Conservation (phyloP, 2,329 filamentous ascomycete species). For the Mycosphaerella sp. region DNA sequence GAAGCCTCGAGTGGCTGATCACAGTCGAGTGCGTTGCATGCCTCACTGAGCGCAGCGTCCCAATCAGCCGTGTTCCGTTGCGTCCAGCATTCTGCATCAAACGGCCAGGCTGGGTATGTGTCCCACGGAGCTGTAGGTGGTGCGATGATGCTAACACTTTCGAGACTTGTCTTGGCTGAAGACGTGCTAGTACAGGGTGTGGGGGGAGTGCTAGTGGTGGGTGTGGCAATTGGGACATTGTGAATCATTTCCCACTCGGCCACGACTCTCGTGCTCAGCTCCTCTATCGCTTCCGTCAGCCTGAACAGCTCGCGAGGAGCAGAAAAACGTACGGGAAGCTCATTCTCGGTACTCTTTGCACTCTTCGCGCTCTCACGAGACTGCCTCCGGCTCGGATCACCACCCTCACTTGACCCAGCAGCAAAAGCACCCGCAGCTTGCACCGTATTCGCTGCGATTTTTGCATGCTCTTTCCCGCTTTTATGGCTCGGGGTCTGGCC, state of each 20-base stretch:
- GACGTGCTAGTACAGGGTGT: constrained; percentile 3
- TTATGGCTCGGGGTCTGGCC: constrained; percentile 43
- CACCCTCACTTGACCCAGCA: not conserved
- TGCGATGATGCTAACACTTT: not conserved
- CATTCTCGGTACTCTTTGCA: constrained; percentile 13
- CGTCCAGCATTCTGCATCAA: constrained; percentile 48
- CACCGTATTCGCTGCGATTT: constrained; percentile 14
- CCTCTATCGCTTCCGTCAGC: constrained; percentile 73
- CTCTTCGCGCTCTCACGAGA: constrained; percentile 1
- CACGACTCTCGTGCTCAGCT: constrained; percentile 51
- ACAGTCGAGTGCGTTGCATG: constrained; percentile 65
- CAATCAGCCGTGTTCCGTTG: constrained; percentile 38
- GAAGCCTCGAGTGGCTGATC: constrained; percentile 56
- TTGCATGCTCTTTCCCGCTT: constrained; percentile 8
- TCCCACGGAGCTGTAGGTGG: constrained; percentile 47
- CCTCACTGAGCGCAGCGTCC: constrained; percentile 39
- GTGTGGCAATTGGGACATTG: constrained; percentile 32
- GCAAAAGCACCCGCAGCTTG: constrained; percentile 15
- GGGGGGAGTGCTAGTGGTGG: constrained; percentile 14
- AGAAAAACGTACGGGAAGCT: constrained; percentile 60
- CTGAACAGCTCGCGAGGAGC: constrained; percentile 85
- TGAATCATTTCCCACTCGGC: constrained; percentile 58
- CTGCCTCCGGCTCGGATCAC: too few relatives aligned
- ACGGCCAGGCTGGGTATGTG: constrained; percentile 54
- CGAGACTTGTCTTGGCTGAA: not conserved